phyloP scores from a whole-genome alignment of 192 early-diverging fungal genomes.

The Chytriomyces confervae region DNA sequence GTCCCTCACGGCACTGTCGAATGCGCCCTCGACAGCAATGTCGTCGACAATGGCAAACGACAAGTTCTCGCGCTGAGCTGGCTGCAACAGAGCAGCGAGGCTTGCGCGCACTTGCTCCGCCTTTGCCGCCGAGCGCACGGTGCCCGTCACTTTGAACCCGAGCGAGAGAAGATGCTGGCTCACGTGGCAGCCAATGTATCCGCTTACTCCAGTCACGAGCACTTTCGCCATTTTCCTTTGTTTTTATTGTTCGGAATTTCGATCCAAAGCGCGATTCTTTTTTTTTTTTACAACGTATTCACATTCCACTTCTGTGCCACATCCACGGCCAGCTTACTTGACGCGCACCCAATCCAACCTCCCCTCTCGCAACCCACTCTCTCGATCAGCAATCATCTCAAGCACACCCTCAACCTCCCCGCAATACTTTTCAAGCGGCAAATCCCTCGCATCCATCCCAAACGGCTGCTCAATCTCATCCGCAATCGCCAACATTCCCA shows the following conservation, averaged over 20 bases:
- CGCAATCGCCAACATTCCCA: constrained; percentile 85
- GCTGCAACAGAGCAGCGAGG: background rate
- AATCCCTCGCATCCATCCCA: constrained; percentile 26
- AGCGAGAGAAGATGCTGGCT: constrained; percentile 50
- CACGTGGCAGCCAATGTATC: constrained; percentile 50
- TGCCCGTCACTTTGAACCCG: constrained; percentile 49
- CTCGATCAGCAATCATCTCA: background rate
- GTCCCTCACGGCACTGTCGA: constrained; percentile 55
- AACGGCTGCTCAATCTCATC: constrained; percentile 93
- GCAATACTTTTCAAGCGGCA: background rate
- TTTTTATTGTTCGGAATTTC: background rate
- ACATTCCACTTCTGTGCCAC: no score
- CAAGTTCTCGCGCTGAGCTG: background rate
- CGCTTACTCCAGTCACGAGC: constrained; percentile 51
- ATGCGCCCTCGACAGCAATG: constrained; percentile 36
- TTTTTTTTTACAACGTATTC: no score
- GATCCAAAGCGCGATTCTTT: no score
- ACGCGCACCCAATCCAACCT: no score
- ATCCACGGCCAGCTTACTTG: no score
- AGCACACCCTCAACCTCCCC: background rate
- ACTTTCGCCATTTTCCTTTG: background rate
- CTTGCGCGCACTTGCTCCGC: constrained; percentile 11
- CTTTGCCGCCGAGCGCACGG: constrained; percentile 44
- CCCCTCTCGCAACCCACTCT: no score
- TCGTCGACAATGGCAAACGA: constrained; percentile 45